These are phyloP conservation scores for Cicer arietinum DNA, from an alignment of 306 rosid species.

Conservation along the genomic window DNA sequence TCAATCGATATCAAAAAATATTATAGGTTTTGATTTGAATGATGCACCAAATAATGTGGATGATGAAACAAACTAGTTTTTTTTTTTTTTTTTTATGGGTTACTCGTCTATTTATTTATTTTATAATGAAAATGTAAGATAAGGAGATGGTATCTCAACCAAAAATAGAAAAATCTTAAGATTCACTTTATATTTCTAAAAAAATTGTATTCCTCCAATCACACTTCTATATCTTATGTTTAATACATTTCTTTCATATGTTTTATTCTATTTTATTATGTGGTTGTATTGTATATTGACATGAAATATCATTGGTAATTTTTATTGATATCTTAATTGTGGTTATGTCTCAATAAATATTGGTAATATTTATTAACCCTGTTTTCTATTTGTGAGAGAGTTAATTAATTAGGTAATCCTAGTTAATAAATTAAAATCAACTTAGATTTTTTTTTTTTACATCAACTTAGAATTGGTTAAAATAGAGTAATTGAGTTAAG, in stretches of 20 bases:
- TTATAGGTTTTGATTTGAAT: neutral
- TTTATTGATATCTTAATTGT: neutral
- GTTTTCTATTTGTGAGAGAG: neutral
- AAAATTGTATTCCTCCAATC: too few relatives aligned
- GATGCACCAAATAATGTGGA: neutral
- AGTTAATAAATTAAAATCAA: too few relatives aligned
- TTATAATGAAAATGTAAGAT: too few relatives aligned
- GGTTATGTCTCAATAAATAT: neutral
- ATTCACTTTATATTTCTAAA: too few relatives aligned
- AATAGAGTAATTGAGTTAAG: too few relatives aligned
- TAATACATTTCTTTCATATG: neutral
- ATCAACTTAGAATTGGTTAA: too few relatives aligned
- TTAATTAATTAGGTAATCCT: neutral
- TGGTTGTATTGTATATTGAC: neutral
- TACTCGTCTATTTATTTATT: neutral
- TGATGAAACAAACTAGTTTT: neutral
- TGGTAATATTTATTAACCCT: neutral
- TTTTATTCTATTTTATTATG: neutral
- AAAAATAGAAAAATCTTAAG: too few relatives aligned
- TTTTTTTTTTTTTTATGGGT: neutral
- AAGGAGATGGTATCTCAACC: too few relatives aligned
- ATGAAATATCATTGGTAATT: neutral
- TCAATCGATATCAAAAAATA: neutral
- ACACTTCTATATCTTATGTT: too few relatives aligned
- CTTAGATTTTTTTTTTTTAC: too few relatives aligned